A percentile compares a stretch with the other conserved stretches of the same genome.
Conservation (phyloP, 106 monocot genomes). For the Xerophyta viscosa region DNA sequence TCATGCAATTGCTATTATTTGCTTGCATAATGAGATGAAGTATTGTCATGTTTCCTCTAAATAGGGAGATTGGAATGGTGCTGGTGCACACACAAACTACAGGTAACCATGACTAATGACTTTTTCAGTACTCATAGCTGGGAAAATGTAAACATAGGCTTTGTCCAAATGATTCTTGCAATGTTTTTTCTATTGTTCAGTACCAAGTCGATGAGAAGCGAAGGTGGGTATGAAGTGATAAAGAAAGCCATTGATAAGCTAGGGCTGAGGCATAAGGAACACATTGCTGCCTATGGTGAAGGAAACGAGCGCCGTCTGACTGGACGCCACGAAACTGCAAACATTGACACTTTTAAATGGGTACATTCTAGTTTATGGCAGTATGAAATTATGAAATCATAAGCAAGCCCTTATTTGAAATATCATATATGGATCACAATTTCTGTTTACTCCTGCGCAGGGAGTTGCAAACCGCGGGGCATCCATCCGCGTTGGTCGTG, state of each 20-base stretch:
- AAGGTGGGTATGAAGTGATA: constrained; percentile 51
- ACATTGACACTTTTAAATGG: constrained; percentile 76
- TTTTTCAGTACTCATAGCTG: background rate
- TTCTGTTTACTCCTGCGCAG: background rate
- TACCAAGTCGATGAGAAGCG: constrained; percentile 52
- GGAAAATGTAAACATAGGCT: background rate
- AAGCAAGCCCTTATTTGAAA: background rate
- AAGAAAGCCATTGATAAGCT: constrained; percentile 53
- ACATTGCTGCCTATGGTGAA: constrained; percentile 73
- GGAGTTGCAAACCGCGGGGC: constrained; percentile 21
- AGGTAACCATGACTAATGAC: constrained; percentile 21
- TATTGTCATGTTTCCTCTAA: background rate
- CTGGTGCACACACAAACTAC: constrained; percentile 68
- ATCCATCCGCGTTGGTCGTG: constrained; percentile 36
- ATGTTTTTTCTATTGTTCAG: constrained; percentile 7
- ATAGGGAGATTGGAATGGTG: constrained; percentile 78
- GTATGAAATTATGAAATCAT: background rate
- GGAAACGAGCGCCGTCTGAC: constrained; percentile 81
- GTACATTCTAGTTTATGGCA: constrained; percentile 15
- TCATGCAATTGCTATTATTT: background rate
- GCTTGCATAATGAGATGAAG: background rate
- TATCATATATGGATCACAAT: background rate
- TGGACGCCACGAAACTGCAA: constrained; percentile 70
- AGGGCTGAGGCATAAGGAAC: constrained; percentile 53
- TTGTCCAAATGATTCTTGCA: background rate